Evolutionary conservation across 768 basidiomycete species (phyloP), one percentile per base, ranked within the genome.

Genomic region (Mycena venus): DNA sequence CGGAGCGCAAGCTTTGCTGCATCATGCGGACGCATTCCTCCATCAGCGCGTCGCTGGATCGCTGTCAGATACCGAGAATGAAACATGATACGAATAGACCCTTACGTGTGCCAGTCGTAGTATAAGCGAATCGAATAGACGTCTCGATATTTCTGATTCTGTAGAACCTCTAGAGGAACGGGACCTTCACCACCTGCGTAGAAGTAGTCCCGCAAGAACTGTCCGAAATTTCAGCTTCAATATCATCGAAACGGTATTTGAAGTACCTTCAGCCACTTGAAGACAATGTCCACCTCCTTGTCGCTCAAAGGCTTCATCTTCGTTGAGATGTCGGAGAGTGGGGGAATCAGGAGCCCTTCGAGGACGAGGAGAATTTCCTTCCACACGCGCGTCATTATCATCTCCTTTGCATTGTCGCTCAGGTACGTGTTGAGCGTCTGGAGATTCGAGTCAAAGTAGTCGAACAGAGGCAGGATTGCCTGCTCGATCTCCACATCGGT

Each of bases 131-230:
- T 93, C 9, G 95, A 95, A 66, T 97, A 82, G 29, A 96, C 89
- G 77, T 98, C 97, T 40, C 96, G 93, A 83, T 98, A 99, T 82
- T 97, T 98, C 84, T 95, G 93, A 82, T 97, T 98, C 82, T 98
- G 96, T 27, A 99, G 86, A 25, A 90, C 86, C 79, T 96, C 95
- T 65, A 97, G 84, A 0, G 97, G 91, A 9, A 99, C 90, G 1
- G 96, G 95, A 7, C 96, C 95, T 81, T 98, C 97, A 10, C 98
- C 98, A 23, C 92, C 94, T 3, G 95, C 96, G 80, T 98, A 92
- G 87, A 99, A 99, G 86, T 96, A 99, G 81, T 98, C 96, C 69
- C 94, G 88, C 81, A 99, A 80, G 87, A 99, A 99, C 96, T 98
- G 73, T 11, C 75, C 34, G 51, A 23, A 23, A 53, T 19, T 34